Base-by-base conservation (phyloP, 2,329 filamentous ascomycete species). In the Colletotrichum brevisporum region DNA sequence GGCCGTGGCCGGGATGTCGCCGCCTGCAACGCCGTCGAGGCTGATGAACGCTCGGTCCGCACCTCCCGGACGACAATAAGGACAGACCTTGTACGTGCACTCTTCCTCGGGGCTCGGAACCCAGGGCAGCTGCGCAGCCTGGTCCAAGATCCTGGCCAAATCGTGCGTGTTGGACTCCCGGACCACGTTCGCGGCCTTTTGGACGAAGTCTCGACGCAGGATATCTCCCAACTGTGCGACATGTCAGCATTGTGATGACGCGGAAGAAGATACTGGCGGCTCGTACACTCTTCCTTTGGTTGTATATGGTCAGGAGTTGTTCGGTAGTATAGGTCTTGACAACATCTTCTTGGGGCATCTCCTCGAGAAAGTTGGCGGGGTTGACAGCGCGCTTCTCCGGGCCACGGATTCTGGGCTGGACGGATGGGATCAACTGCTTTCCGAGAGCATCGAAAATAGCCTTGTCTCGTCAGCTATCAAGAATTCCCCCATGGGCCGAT, bases 41-140 rank as follows among this genome's bases (percentile, higher is more conserved):
- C 84, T 86, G 24, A 89, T 76, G 67, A 78, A 87, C 1, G 83
- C 75, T 31, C 87, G 83, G 15, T 84, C 80, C 24, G 77, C 75
- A 27, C 78, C 81, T 1, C 75, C 76, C 5, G 82, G 82, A 4
- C 86, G 83, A 71, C 88, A 90, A 6, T 66, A 69, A 4, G 83
- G 81, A 69, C 88, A 90, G 50, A 83, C 80, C 68, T 80, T 86
- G 76, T 82, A 84, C 51, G 82, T 80, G 68, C 88, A 90, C 74
- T 88, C 84, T 1, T 80, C 72, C 1, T 74, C 73, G 21, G 75
- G 69, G 45, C 69, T 70, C 18, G 79, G 77, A 6, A 83, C 72
- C 83, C 83, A 86, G 15, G 81, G 78, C 61, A 76, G 77, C 47
- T 72, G 73, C 26, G 47, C 24, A 18, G 21, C 56, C 9, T 57